Evolutionary conservation across 2,329 filamentous ascomycete species (phyloP), one percentile per base, ranked within the genome.

Genomic region (Botrytis fragariae): DNA sequence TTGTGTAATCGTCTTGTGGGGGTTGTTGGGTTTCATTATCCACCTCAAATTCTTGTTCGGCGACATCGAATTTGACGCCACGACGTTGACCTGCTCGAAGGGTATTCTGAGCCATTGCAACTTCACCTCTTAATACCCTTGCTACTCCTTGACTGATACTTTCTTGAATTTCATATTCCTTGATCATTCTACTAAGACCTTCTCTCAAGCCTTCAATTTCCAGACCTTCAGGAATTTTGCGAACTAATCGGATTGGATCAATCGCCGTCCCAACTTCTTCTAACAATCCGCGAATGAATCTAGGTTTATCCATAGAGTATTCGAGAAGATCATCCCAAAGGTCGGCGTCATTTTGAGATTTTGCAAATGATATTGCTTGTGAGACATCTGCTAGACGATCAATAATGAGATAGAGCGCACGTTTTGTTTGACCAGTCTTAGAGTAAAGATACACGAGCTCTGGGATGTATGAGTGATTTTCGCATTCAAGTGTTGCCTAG

Each of bases 251-350:
- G 75, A 98, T 95, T 0, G 96, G 96, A 79, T 98, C 91, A 79
- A 99, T 96, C 1, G 94, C 90, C 0, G 95, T 98, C 51, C 96
- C 96, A 1, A 97, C 95, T 83, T 98, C 94, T 79, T 97, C 94
- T 0, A 99, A 88, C 5, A 99, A 85, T 0, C 93, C 95, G 20
- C 93, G 91, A 77, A 99, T 98, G 83, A 99, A 99, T 59, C 90
- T 90, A 0, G 96, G 96, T 80, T 98, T 97, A 83, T 98, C 94
- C 96, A 99, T 98, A 74, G 93, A 95, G 82, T 98, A 98, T 78
- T 95, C 90, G 9, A 99, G 88, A 12, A 99, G 86, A 79, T 98
- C 95, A 76, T 97, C 93, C 96, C 96, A 99, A 0, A 99, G 87
- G 78, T 98, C 95, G 0, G 91, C 90, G 78, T 98, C 95, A 76